Evolutionary conservation across 139 green algal species (phyloP).

Genomic region (Chlorella vulgaris): DNA sequence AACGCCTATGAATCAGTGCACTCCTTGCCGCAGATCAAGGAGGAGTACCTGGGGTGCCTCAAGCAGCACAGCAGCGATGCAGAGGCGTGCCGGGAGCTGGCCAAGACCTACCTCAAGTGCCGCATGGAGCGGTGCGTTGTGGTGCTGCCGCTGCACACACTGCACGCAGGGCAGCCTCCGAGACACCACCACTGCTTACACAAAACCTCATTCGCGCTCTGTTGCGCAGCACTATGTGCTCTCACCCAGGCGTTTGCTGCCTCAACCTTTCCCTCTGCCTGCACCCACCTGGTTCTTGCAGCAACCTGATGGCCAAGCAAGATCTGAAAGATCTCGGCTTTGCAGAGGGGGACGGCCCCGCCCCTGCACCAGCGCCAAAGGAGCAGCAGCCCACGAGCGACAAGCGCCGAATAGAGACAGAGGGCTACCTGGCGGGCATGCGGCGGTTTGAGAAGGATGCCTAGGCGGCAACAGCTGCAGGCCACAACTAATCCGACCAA

Average conservation of each 20-base stretch:
- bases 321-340: slow-evolving; percentile 79
- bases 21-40: slow-evolving; percentile 78
- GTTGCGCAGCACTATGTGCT: no score
- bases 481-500: neutral
- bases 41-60: slow-evolving; percentile 85
- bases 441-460: slow-evolving; percentile 22
- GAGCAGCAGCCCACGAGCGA: neutral
- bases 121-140: slow-evolving; percentile 82
- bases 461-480: neutral
- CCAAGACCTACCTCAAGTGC: slow-evolving; percentile 87
- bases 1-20: no score
- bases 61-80: slow-evolving; percentile 63
- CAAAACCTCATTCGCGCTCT: no score
- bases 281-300: slow-evolving; percentile 38
- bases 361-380: neutral
- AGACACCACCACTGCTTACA: no score
- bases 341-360: slow-evolving; percentile 25
- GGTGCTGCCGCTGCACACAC: neutral
- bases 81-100: slow-evolving; percentile 69
- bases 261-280: no score
- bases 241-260: no score
- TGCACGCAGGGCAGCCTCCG: no score
- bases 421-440: slow-evolving; percentile 37
- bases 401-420: slow-evolving; percentile 21
- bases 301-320: slow-evolving; percentile 83